Conservation (phyloP, 305 asterid species). For the Stenogyne calaminthoides region DNA sequence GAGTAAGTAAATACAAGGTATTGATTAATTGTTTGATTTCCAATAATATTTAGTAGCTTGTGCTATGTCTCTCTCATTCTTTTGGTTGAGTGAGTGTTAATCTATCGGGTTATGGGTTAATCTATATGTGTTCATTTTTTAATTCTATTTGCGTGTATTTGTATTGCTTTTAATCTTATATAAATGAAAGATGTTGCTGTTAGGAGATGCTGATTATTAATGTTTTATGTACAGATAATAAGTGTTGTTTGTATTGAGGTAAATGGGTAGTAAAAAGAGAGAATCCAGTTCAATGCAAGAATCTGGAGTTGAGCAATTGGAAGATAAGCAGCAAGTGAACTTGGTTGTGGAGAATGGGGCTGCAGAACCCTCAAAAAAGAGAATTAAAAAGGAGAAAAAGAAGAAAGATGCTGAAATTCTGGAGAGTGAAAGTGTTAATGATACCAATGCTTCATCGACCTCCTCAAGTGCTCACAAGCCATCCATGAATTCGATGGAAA, state of each 20-base stretch:
- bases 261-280: slow-evolving; percentile 61
- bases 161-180: not conserved
- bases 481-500: slow-evolving; percentile 69
- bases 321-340: slow-evolving; percentile 23
- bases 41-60: not conserved
- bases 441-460: slow-evolving; percentile 44
- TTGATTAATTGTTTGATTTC: not conserved
- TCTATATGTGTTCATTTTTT: not conserved
- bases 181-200: not conserved
- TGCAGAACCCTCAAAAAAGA: slow-evolving; percentile 54
- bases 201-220: slow-evolving; percentile 12
- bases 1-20: not conserved
- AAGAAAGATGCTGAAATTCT: slow-evolving; percentile 33
- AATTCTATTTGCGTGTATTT: not conserved
- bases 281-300: slow-evolving; percentile 43
- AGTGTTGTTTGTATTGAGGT: slow-evolving; percentile 1
- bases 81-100: not conserved
- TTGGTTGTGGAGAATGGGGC: slow-evolving; percentile 30
- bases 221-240: slow-evolving; percentile 13
- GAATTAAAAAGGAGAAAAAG: slow-evolving; percentile 55
- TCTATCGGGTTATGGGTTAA: not conserved
- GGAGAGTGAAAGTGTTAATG: slow-evolving; percentile 32
- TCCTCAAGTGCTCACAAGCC: slow-evolving; percentile 32
- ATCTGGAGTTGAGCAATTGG: slow-evolving; percentile 29
- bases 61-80: not conserved